These are phyloP conservation scores for Tulasnella calospora DNA, from an alignment of 768 basidiomycete species.

Conservation along the genomic window DNA sequence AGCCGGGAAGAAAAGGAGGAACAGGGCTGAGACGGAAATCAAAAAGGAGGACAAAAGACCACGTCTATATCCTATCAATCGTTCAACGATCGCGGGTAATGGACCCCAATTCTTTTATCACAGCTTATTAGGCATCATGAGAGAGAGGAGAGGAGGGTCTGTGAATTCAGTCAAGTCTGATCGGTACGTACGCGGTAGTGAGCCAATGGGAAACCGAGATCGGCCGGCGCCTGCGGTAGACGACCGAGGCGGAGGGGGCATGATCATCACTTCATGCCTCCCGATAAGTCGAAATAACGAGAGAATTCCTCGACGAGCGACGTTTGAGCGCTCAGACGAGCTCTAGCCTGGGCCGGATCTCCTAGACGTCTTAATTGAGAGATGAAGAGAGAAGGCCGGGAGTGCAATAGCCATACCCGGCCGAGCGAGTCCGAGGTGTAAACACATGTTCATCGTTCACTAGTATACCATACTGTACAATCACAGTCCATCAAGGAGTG, in stretches of 20 bases:
- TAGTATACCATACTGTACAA: background rate
- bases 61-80: background rate
- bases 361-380: background rate
- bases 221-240: background rate
- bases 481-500: background rate
- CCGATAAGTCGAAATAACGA: background rate
- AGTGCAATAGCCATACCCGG: background rate
- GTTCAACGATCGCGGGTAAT: background rate
- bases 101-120: background rate
- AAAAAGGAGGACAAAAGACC: background rate
- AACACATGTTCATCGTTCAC: background rate
- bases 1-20: background rate
- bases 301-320: background rate
- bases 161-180: background rate
- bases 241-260: background rate
- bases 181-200: background rate
- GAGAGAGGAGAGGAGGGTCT: background rate
- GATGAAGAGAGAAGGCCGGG: background rate
- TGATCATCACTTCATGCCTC: background rate
- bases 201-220: background rate
- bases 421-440: background rate
- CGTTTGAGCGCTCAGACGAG: background rate
- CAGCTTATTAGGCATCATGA: background rate
- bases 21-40: background rate
- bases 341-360: constrained; percentile 5